Evolutionary conservation across 1,139 yeast species (phyloP).

Genomic region (Yarrowia galli): DNA sequence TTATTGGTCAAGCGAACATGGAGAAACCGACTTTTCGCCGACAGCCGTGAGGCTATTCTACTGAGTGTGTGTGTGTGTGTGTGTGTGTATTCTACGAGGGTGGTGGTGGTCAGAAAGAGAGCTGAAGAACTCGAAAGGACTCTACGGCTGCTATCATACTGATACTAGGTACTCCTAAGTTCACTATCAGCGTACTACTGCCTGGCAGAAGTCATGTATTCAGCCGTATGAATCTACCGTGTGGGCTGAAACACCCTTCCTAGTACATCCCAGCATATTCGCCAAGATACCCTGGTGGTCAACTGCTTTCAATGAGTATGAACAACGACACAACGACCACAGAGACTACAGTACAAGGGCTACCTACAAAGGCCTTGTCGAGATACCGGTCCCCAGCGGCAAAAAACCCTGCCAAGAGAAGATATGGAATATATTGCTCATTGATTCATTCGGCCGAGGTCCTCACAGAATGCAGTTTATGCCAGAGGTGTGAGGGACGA

Average conservation of each 20-base stretch:
- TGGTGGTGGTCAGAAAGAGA: no score
- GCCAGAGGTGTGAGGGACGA: no score
- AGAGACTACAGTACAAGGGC: no score
- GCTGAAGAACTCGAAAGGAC: no score
- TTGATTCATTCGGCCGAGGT: neutral
- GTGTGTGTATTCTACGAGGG: no score
- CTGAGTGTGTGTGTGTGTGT: no score
- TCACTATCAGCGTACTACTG: neutral
- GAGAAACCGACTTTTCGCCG: neutral
- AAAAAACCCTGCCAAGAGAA: neutral
- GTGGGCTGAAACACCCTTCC: neutral
- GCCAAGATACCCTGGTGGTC: conserved; percentile 13
- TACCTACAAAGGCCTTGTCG: no score
- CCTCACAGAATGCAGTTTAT: neutral
- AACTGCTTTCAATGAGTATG: neutral
- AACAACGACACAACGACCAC: neutral
- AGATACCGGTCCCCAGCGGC: conserved; percentile 2
- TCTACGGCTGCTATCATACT: no score
- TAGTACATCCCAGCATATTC: neutral
- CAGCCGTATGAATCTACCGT: neutral
- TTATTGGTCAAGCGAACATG: neutral
- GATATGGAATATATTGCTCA: neutral
- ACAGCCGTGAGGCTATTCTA: no score
- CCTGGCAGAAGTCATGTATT: neutral
- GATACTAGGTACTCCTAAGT: neutral